Conservation (phyloP, 768 basidiomycete genomes). For the Coprinopsis sp. region DNA sequence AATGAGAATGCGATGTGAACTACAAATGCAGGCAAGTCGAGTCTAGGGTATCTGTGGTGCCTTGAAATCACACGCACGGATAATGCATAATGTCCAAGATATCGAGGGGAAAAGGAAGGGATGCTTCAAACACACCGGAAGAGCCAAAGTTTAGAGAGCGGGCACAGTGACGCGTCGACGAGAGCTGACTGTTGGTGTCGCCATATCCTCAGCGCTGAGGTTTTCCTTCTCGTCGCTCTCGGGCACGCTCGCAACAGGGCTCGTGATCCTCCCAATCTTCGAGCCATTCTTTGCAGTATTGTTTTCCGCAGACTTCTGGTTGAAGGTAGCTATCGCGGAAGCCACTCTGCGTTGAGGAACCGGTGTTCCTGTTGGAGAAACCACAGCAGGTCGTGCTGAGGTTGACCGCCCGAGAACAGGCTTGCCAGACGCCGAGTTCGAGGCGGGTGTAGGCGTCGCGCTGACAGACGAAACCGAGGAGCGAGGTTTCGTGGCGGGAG, state of each 20-base stretch:
- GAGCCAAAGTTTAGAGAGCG: background rate
- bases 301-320: conserved; percentile 3
- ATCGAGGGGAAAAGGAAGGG: conserved; percentile 1
- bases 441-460: conserved; percentile 36
- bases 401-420: conserved; percentile 33
- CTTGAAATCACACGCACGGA: too few relatives aligned
- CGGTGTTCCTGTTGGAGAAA: conserved; percentile 25
- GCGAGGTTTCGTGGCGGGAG: conserved; percentile 32
- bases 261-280: conserved; percentile 18
- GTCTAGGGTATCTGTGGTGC: too few relatives aligned
- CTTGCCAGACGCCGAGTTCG: too few relatives aligned
- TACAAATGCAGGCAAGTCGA: too few relatives aligned
- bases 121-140: conserved; percentile 2
- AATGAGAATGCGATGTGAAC: conserved; percentile 1
- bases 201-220: conserved; percentile 27
- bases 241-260: conserved; percentile 34
- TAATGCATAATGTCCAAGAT: background rate
- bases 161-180: conserved; percentile 23
- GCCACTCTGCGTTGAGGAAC: conserved; percentile 31
- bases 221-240: conserved; percentile 62
- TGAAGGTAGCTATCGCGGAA: conserved; percentile 20
- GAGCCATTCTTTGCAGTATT: background rate
- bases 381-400: conserved; percentile 22
- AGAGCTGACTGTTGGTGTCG: conserved; percentile 4
- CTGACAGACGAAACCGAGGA: conserved; percentile 29